Percentiles rank a stretch among this genome's conserved stretches.
These are phyloP conservation scores for Aspergillus fumigatiaffinis DNA, from an alignment of 2,329 filamentous ascomycete species.

Conservation along the genomic window DNA sequence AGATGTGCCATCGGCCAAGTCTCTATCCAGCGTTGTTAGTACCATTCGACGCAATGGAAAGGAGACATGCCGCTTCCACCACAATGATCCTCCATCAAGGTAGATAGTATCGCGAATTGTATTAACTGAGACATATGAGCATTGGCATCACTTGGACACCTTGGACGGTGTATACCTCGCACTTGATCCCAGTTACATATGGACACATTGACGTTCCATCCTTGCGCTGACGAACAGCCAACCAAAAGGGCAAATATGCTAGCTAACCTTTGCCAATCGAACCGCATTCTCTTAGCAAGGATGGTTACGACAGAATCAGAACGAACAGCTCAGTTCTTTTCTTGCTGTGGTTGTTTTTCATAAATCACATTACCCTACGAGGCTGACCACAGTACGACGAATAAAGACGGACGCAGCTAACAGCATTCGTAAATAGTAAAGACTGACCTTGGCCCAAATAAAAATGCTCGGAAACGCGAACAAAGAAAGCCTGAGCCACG, in stretches of 20 bases:
- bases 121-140: constrained; percentile 43
- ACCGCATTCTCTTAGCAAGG: neutral
- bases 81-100: constrained; percentile 59
- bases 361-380: neutral
- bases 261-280: neutral
- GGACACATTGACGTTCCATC: constrained; percentile 54
- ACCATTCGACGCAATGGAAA: neutral
- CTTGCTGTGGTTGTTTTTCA: neutral
- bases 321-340: neutral
- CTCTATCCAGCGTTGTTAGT: constrained; percentile 16
- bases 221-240: constrained; percentile 26
- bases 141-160: neutral
- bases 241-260: constrained; percentile 12
- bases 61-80: constrained; percentile 45
- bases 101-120: constrained; percentile 61
- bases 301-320: neutral
- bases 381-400: neutral
- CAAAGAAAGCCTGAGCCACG: neutral
- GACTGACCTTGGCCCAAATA: no score
- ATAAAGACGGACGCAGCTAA: neutral
- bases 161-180: constrained; percentile 26
- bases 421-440: no score
- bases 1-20: constrained; percentile 45
- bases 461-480: no score
- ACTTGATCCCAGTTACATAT: constrained; percentile 56